Conservation (phyloP, 1,139 yeast species). For the Sugiyamaella pinicola region DNA sequence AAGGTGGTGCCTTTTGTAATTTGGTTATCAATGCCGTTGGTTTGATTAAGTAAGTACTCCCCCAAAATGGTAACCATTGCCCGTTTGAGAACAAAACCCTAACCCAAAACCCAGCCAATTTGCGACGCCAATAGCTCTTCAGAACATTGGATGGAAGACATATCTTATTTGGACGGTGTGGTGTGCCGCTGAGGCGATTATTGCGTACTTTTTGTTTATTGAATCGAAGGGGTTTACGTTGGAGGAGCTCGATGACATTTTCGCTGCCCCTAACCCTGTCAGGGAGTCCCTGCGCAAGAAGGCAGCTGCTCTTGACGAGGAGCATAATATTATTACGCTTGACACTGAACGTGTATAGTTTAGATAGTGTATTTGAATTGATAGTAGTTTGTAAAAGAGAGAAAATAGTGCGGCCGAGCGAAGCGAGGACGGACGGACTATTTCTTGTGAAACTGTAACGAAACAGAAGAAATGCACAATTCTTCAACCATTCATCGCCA, state of each 20-base stretch:
- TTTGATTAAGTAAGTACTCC: constrained; percentile 44
- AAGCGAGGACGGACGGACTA: too few relatives aligned
- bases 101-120: too few relatives aligned
- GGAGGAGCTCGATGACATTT: constrained; percentile 53
- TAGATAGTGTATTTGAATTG: not conserved
- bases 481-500: too few relatives aligned
- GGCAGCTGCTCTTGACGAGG: constrained; percentile 11
- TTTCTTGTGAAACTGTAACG: too few relatives aligned
- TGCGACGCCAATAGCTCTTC: constrained; percentile 61
- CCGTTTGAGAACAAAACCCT: too few relatives aligned
- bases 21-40: constrained; percentile 33
- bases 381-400: too few relatives aligned
- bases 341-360: constrained; percentile 1
- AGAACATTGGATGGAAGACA: constrained; percentile 51
- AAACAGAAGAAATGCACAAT: too few relatives aligned
- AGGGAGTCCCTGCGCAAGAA: constrained; percentile 23
- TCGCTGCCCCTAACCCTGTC: constrained; percentile 36
- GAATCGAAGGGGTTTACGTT: constrained; percentile 52
- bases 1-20: constrained; percentile 38
- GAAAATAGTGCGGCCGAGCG: not conserved
- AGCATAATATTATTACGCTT: constrained; percentile 8
- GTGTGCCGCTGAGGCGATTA: constrained; percentile 27
- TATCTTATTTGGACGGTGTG: constrained; percentile 35
- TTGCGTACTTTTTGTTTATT: constrained; percentile 48
- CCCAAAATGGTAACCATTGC: not conserved